Base-by-base conservation (phyloP, 1,284 basidiomycete genomes). In the Melampsora occidentalis region DNA sequence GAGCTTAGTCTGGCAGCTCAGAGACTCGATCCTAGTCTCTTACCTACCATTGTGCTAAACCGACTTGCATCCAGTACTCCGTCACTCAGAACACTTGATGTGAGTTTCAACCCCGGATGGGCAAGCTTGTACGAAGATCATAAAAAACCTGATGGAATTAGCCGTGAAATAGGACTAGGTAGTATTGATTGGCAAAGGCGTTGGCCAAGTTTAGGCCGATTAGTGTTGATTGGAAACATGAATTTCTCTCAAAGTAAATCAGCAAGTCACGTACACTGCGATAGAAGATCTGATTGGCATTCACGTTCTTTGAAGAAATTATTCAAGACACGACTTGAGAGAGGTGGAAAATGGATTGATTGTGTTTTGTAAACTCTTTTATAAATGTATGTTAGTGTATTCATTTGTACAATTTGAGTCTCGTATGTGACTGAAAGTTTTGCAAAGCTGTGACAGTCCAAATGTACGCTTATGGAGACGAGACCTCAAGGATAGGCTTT, bases 1-100 rank as follows among this genome's bases (percentile, higher is more conserved):
- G n/a, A 64, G 18, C 62, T 64, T 20, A 31, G 25, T 35, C 33
- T 64, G 7, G 62, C 62, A 12, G 62, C 25, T 64, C 62, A 64
- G 35, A 33, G 5, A n/a, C 62, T 64, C 16, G 35, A 39, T 64
- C 25, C 18, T n/a, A 31, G 20, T 10, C 25, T 64, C 18, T 31
- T 39, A 31, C 62, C 35, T n/a, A 22, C 62, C 7, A n/a, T 64
- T 9, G 62, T 20, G 18, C 35, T 64, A n/a, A 20, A 20, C n/a
- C 62, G 62, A 64, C 35, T 64, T 22, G 62, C 62, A 14, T 33
- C 12, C 20, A 39, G 28, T 64, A 64, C 62, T 20, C 62, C 62
- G 2, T 33, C 25, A n/a, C 35, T 64, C 25, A 35, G 20, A 35
- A n/a, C 33, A 5, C 62, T 64, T n/a, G 35, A 64, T 35, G 14